Evolutionary conservation across 1,139 yeast genomes (phyloP), one percentile per base, ranked within the genome.

Genomic region (Suhomyces choctaworum): DNA sequence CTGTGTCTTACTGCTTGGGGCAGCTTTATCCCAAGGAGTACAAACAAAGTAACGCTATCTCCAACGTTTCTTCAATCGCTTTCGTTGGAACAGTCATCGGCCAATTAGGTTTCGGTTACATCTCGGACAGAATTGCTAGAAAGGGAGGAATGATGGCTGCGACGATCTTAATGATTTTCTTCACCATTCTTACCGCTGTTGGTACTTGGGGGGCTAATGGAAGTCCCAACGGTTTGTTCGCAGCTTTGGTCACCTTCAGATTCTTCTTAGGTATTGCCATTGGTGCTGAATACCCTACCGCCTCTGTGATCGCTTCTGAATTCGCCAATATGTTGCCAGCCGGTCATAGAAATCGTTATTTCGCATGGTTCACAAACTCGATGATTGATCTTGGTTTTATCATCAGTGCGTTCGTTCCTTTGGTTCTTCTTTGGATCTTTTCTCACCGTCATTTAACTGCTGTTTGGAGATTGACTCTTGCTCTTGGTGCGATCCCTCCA

Each of bases 251-350:
- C 9, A 82, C 81, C 12, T 87, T 84, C 60, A 76, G 97, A 58
- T 86, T 87, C 63, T 84, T 90, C 59, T 68, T 90, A 36, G 97
- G 96, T 60, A 72, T 84, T 47, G 94, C 89, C 45, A 77, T 79
- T 52, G 92, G 92, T 47, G 90, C 95, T 34, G 97, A 90, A 64
- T 90, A 90, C 57, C 96, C 96, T 29, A 83, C 95, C 16, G 88
- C 96, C 24, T 85, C 96, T 2, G 94, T 90, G 17, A 95, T 95
- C 31, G 88, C 95, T 46, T 90, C 96, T 20, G 97, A 90, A 63
- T 94, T 95, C 31, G 82, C 95, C 26, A 80, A 84, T 40, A 68
- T 78, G 50, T 68, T 89, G 51, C 87, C 94, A 17, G 72, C 80
- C 10, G 95, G 95, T 41, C 72, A 75, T 41, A 82, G 97, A 67